Base-by-base conservation (phyloP, 371 early-diverging fungal genomes). In the Mucor velutinosus region DNA sequence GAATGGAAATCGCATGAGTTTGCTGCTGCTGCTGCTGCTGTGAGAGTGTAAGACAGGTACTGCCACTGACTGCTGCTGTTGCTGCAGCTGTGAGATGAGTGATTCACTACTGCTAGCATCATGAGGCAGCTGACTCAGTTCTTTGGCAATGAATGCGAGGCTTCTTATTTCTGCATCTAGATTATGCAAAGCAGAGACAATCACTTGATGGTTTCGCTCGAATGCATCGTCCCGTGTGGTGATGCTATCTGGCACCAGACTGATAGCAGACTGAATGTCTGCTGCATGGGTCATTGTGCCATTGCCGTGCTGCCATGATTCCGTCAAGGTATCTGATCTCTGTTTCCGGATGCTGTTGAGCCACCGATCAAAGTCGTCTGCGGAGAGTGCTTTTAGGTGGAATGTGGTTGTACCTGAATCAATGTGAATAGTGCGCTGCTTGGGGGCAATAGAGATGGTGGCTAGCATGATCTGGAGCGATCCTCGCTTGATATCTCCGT, bases 361-460 rank as follows among this genome's bases (percentile, higher is more conserved):
- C 91, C 90, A 91, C 23, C 69, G 64, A 32, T 81, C 80, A 72
- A 90, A 95, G 21, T 87, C 90, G 12, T 80, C 82, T 15, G 55
- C 60, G 2, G 80, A 83, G 15, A 86, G 69, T 0, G 92, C 89
- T 68, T 90, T 93, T 65, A 96, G 81, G 67, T 93, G 92, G 66
- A 87, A 85, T 17, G 91, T 79, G 37, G 81, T 83, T 12, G 88
- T 82, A 47, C 93, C 96, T 7, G 93, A 89, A 69, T 95, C 93
- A 21, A 95, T 87, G 62, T 90, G 90, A 64, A 95, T 89, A 37
- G 88, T 76, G 23, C 81, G 77, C 61, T 89, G 88, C n/a, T 89
- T 86, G 59, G 71, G 72, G 32, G 80, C 78, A 17, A 87, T 80
- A 1, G 88, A 81, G 17, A 91, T 79, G 1, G 90, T 86, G 1